These are phyloP conservation scores for Fraxinus floribunda DNA, from an alignment of 305 asterid species.

Conservation along the genomic window DNA sequence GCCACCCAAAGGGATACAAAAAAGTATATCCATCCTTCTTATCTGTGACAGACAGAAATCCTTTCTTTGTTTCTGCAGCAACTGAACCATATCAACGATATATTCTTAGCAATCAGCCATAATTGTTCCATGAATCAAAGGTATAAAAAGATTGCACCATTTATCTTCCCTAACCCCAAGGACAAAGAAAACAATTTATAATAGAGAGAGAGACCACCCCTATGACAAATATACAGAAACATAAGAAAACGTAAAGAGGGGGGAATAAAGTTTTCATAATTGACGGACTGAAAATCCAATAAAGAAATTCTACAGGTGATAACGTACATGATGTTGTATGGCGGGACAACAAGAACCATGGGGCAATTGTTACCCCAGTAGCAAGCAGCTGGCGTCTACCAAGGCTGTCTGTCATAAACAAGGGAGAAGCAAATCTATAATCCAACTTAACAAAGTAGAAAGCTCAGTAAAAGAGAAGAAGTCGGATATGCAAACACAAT, in stretches of 20 bases:
- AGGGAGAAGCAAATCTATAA: slow-evolving; percentile 4
- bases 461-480: background rate
- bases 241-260: background rate
- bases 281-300: background rate
- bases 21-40: slow-evolving; percentile 82
- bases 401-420: slow-evolving; percentile 38
- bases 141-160: background rate
- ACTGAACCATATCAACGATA: slow-evolving; percentile 72
- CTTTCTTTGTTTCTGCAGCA: slow-evolving; percentile 93
- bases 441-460: slow-evolving; percentile 3
- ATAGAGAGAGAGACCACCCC: background rate
- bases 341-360: slow-evolving; percentile 45
- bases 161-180: background rate
- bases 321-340: slow-evolving; percentile 55
- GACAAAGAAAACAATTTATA: background rate
- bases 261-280: background rate
- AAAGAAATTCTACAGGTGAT: slow-evolving; percentile 9
- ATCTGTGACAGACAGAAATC: slow-evolving; percentile 70
- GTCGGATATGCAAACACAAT: background rate
- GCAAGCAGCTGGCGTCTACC: slow-evolving; percentile 64
- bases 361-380: slow-evolving; percentile 45
- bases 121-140: slow-evolving; percentile 16
- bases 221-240: background rate
- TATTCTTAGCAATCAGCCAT: slow-evolving; percentile 49
- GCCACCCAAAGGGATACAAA: slow-evolving; percentile 91